Evolutionary conservation across 768 basidiomycete genomes (phyloP).

Genomic region (Boletus reticulatus): DNA sequence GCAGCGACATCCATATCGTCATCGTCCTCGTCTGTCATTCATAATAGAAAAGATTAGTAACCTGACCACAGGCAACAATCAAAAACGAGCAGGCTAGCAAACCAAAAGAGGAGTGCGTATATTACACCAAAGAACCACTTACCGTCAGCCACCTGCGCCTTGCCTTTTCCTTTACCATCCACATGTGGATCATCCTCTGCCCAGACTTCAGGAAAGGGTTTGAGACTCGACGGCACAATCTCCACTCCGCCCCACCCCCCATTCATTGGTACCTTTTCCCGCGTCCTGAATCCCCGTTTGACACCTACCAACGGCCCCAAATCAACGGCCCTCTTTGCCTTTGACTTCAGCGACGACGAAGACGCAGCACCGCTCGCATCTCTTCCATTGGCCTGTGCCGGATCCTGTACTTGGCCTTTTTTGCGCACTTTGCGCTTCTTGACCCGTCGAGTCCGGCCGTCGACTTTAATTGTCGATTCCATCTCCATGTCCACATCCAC

Average conservation of each 20-base stretch:
- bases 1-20: constrained; percentile 16
- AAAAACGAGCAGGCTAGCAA: neutral
- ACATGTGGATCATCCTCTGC: constrained; percentile 5
- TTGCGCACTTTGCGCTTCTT: constrained; percentile 25
- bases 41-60: neutral
- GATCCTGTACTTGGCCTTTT: constrained; percentile 33
- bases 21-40: constrained; percentile 3
- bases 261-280: constrained; percentile 51
- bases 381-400: neutral
- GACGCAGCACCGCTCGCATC: neutral
- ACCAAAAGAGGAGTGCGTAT: neutral
- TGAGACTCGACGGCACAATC: constrained; percentile 39
- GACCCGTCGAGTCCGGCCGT: constrained; percentile 2
- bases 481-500: constrained; percentile 26
- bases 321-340: constrained; percentile 32
- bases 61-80: neutral
- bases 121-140: constrained; percentile 9
- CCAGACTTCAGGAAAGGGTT: constrained; percentile 13
- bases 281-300: constrained; percentile 59
- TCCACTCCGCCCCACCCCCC: constrained; percentile 68
- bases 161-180: constrained; percentile 19
- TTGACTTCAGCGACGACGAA: neutral
- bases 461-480: constrained; percentile 6
- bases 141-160: constrained; percentile 19
- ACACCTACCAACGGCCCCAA: constrained; percentile 64